Evolutionary conservation across 2,329 filamentous ascomycete species (phyloP), one percentile per base, ranked within the genome.

Genomic region (Aspergillus hiratsukae): DNA sequence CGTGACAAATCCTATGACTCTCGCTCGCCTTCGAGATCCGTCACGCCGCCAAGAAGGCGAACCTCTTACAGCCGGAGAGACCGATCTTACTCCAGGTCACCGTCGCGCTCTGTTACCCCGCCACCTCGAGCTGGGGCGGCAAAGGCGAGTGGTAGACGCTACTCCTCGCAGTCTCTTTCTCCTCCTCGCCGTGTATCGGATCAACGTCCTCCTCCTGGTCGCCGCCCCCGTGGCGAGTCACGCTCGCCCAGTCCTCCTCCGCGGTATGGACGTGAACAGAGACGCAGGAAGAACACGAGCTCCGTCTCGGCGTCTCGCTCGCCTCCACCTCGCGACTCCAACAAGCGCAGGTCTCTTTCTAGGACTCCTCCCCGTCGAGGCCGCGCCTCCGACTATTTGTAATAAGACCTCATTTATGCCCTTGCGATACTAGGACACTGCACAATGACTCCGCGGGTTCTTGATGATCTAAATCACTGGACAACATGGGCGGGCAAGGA

Each of bases 41-140:
- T 65, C 51, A 68, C 67, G 19, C 72, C 71, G n/a, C 67, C 67
- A 48, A 64, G 64, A 25, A 64, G 60, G 31, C 60, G 62, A 27
- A 62, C 51, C 23, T 55, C 59, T 35, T 57, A 56, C 46, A 51
- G 53, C 25, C 61, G 66, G 43, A 64, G 66, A 54, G 59, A 54
- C 28, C 66, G 66, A 48, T 72, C 69, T 52, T 69, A 69, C 53
- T 70, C 72, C 6, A 55, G 70, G 53, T 74, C 71, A 2, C 45
- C 60, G 2, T 72, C 70, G 10, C 67, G 69, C 28, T 73, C 70
- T 17, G 55, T 61, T 23, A 62, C 66, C 6, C 65, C 71, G 17
- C 68, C 65, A 31, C 64, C 63, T 23, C 68, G 66, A 14, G 21
- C 19, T 37, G 61, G 62, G 48, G 58, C 49, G 29, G 51, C 56